Evolutionary conservation across 768 basidiomycete species (phyloP).

Genomic region (Multifurca ochricompacta): DNA sequence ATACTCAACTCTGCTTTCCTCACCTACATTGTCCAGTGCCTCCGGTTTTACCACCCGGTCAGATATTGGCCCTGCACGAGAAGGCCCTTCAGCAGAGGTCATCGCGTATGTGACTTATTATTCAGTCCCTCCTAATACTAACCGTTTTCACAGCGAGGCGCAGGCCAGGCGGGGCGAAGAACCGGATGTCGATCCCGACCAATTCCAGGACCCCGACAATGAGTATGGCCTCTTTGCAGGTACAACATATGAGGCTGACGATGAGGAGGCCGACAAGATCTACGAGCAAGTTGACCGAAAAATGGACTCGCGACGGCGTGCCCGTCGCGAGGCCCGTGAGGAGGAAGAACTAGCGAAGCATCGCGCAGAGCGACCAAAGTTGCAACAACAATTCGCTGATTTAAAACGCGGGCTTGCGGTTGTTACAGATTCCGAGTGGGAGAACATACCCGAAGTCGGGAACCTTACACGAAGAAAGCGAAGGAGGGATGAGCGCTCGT

Average conservation of each 20-base stretch:
- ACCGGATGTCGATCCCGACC: conserved; percentile 78
- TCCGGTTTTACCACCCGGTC: conserved; percentile 97
- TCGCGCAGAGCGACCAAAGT: conserved; percentile 85
- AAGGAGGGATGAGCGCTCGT: conserved; percentile 75
- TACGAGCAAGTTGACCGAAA: conserved; percentile 87
- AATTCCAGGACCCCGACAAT: conserved; percentile 95
- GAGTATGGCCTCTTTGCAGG: conserved; percentile 95
- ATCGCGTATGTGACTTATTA: conserved; percentile 56
- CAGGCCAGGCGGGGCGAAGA: conserved; percentile 85
- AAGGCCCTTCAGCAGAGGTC: conserved; percentile 87
- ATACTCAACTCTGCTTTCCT: neutral
- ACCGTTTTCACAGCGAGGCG: conserved; percentile 55
- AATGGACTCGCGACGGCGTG: conserved; percentile 81
- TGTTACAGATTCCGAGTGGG: conserved; percentile 91
- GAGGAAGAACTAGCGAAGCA: conserved; percentile 65
- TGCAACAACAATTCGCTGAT: conserved; percentile 94
- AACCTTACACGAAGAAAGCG: conserved; percentile 91
- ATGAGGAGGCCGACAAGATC: conserved; percentile 94
- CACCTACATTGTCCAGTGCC: conserved; percentile 45
- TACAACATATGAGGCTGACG: conserved; percentile 93
- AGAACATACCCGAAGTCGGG: conserved; percentile 89
- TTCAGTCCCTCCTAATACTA: neutral
- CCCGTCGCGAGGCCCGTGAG: conserved; percentile 73
- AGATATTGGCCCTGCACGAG: conserved; percentile 97
- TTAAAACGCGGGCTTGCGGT: conserved; percentile 82